Conservation (phyloP, 495 filamentous ascomycete species). For the Talaromyces proteolyticus region DNA sequence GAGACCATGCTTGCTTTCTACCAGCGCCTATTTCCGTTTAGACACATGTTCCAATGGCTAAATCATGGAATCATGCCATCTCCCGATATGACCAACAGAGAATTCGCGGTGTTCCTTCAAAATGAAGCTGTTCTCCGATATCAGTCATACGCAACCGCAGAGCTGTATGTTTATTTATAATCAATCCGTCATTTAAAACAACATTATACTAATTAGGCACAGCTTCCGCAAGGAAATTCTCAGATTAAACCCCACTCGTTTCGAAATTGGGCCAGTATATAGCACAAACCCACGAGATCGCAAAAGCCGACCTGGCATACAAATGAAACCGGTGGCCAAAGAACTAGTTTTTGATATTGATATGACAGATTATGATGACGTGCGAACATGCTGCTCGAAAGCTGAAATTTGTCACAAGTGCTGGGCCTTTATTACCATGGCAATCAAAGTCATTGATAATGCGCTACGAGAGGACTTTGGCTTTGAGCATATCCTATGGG, state of each 20-base stretch:
- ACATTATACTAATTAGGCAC: no score
- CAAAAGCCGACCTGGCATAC: conserved; percentile 61
- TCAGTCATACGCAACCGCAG: conserved; percentile 79
- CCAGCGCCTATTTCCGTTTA: conserved; percentile 91
- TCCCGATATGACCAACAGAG: conserved; percentile 84
- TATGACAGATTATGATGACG: conserved; percentile 96
- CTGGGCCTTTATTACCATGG: conserved; percentile 96
- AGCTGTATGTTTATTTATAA: conserved; percentile 55
- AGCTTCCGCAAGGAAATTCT: conserved; percentile 90
- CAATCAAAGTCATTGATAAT: conserved; percentile 85
- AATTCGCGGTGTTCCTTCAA: conserved; percentile 89
- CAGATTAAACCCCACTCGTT: conserved; percentile 79
- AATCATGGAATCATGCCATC: conserved; percentile 86
- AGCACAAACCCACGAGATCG: conserved; percentile 89
- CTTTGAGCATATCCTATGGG: conserved; percentile 95
- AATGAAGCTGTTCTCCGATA: conserved; percentile 90
- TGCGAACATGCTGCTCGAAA: conserved; percentile 89
- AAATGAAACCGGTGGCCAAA: conserved; percentile 75
- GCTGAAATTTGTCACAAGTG: conserved; percentile 92
- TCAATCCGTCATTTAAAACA: conserved; percentile 1
- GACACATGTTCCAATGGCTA: conserved; percentile 94
- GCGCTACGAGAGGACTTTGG: conserved; percentile 90
- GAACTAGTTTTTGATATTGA: conserved; percentile 99
- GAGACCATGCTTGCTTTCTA: conserved; percentile 90
- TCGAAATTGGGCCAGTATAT: conserved; percentile 97